phyloP scores from a whole-genome alignment of 1,284 basidiomycete genomes.

The Fomitiporia mediterranea region DNA sequence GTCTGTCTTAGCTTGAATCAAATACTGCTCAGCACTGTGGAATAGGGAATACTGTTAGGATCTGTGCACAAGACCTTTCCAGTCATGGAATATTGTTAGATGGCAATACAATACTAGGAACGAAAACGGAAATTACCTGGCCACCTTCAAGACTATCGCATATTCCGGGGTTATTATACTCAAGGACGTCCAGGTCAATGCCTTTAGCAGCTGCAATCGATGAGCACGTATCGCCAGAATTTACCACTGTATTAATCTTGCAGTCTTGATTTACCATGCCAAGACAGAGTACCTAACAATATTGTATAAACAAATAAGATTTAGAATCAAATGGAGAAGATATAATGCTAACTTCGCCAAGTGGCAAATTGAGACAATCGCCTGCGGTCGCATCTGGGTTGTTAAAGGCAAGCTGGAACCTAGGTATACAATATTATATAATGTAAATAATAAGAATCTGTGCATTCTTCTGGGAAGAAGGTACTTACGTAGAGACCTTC shows the following conservation, averaged over 20 bases:
- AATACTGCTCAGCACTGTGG: too few relatives aligned
- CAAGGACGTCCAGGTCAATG: too few relatives aligned
- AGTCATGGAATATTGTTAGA: too few relatives aligned
- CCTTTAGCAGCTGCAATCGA: slow-evolving; percentile 32
- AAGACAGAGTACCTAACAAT: slow-evolving; percentile 37
- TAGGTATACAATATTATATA: slow-evolving; percentile 21
- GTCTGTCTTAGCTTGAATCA: too few relatives aligned
- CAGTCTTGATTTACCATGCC: slow-evolving; percentile 43
- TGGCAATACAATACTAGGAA: too few relatives aligned
- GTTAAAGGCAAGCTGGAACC: slow-evolving; percentile 43
- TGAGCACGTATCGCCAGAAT: slow-evolving; percentile 38
- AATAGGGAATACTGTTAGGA: too few relatives aligned
- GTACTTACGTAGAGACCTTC: slow-evolving; percentile 39
- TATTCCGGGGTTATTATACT: too few relatives aligned
- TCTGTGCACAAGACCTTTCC: too few relatives aligned
- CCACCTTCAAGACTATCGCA: too few relatives aligned
- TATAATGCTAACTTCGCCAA: slow-evolving; percentile 28
- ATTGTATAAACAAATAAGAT: neutral
- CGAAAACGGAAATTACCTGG: too few relatives aligned
- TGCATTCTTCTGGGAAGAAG: neutral
- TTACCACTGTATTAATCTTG: slow-evolving; percentile 33
- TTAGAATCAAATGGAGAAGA: neutral
- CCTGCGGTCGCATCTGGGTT: slow-evolving; percentile 37
- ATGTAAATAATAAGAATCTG: too few relatives aligned
- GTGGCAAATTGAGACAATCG: slow-evolving; percentile 40